Conservation (phyloP, 2,329 filamentous ascomycete genomes). For the Stagonosporopsis cucurbitacearum region DNA sequence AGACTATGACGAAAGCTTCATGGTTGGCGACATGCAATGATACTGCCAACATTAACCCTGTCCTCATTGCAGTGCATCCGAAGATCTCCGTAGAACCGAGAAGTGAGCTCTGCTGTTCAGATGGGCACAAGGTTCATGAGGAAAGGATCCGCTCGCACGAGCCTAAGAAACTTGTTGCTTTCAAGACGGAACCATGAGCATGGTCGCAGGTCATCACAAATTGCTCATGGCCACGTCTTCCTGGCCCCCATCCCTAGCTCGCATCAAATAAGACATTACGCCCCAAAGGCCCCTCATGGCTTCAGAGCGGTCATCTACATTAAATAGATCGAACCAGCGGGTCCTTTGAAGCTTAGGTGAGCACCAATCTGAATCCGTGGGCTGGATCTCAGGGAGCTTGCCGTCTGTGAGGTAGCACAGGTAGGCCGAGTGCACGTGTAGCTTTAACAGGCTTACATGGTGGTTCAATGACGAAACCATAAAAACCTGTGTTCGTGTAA, state of each 20-base stretch:
- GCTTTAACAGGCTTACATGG: constrained; percentile 65
- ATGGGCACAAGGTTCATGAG: neutral
- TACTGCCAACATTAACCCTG: neutral
- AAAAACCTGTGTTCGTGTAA: constrained; percentile 57
- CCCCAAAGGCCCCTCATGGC: constrained; percentile 65
- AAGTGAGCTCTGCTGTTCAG: neutral
- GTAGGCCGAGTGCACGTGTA: constrained; percentile 64
- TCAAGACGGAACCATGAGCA: neutral
- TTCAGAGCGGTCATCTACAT: constrained; percentile 60
- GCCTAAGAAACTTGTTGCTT: neutral
- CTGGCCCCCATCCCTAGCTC: constrained; percentile 19
- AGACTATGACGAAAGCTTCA: neutral
- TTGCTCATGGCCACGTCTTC: constrained; percentile 5
- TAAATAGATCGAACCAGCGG: constrained; percentile 66
- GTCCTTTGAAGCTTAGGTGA: constrained; percentile 61
- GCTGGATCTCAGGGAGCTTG: constrained; percentile 31
- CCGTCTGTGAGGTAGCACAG: constrained; percentile 61
- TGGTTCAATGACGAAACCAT: constrained; percentile 68
- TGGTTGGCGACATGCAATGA: neutral
- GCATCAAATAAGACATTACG: constrained; percentile 61
- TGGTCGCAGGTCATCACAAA: neutral
- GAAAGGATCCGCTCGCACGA: neutral
- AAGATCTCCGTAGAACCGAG: constrained; percentile 1
- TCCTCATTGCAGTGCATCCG: neutral
- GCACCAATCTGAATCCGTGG: constrained; percentile 53